phyloP scores from a whole-genome alignment of 2,329 filamentous ascomycete species.

The Colletotrichum sp. region DNA sequence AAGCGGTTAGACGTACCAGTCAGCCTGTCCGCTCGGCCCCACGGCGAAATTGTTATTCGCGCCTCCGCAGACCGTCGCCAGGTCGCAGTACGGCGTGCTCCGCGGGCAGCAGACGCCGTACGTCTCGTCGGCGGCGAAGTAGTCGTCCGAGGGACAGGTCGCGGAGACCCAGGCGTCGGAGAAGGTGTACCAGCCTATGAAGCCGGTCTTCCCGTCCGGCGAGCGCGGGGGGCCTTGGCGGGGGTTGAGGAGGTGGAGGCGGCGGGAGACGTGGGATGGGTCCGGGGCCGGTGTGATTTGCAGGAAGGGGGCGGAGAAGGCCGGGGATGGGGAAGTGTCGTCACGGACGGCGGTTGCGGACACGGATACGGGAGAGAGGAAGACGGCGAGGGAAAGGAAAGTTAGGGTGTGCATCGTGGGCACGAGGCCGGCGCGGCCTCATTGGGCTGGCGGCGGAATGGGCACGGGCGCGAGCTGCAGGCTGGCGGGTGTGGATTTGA shows the following conservation, averaged over 20 bases:
- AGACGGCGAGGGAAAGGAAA: not conserved
- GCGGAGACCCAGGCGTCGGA: not conserved
- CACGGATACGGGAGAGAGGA: too few relatives aligned
- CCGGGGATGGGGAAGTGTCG: not conserved
- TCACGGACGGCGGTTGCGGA: not conserved
- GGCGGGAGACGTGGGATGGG: not conserved
- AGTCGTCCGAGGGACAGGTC: not conserved
- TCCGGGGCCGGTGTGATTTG: not conserved
- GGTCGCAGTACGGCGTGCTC: not conserved
- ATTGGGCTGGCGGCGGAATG: not conserved
- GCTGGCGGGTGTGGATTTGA: not conserved
- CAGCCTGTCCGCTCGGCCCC: not conserved
- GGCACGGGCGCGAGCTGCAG: not conserved
- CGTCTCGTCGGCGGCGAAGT: constrained; percentile 7
- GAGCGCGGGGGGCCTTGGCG: not conserved
- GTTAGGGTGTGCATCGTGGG: not conserved
- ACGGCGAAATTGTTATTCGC: not conserved
- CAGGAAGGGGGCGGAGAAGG: not conserved
- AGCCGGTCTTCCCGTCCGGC: not conserved
- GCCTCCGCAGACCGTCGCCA: constrained; percentile 11
- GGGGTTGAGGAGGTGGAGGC: not conserved
- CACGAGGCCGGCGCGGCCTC: not conserved
- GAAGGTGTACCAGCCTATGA: constrained; percentile 6
- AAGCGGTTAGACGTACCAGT: not conserved
- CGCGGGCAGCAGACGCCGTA: constrained; percentile 7